Evolutionary conservation across 768 basidiomycete species (phyloP).

Genomic region (Harrya chromipes): DNA sequence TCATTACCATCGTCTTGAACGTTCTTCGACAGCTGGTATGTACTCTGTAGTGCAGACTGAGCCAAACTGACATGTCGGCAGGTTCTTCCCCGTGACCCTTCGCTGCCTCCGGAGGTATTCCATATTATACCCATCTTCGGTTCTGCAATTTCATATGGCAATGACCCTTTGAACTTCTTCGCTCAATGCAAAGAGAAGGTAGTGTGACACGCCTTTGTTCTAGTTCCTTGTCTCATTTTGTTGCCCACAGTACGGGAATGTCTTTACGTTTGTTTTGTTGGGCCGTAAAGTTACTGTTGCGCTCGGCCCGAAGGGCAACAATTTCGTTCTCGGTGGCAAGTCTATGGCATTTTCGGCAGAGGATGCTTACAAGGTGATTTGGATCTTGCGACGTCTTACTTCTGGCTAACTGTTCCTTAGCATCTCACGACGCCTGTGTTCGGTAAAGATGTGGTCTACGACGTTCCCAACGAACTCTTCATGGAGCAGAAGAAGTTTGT

Average conservation of each 20-base stretch:
- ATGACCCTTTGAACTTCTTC: slow-evolving; percentile 90
- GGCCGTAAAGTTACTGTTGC: slow-evolving; percentile 91
- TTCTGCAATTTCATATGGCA: slow-evolving; percentile 85
- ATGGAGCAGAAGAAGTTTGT: slow-evolving; percentile 99
- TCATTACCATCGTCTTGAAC: slow-evolving; percentile 69
- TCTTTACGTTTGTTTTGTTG: slow-evolving; percentile 94
- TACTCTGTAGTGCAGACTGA: not conserved
- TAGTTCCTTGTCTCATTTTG: not conserved
- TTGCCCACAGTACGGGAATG: slow-evolving; percentile 75
- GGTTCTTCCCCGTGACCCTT: slow-evolving; percentile 65
- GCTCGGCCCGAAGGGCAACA: slow-evolving; percentile 87
- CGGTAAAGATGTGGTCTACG: slow-evolving; percentile 97
- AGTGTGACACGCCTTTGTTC: slow-evolving; percentile 15
- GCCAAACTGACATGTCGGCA: slow-evolving; percentile 28
- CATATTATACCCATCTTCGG: slow-evolving; percentile 90
- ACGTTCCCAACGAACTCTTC: slow-evolving; percentile 91
- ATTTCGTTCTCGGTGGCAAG: slow-evolving; percentile 93
- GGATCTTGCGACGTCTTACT: not conserved
- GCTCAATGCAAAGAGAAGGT: slow-evolving; percentile 77
- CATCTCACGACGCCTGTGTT: slow-evolving; percentile 93
- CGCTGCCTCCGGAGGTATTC: slow-evolving; percentile 87
- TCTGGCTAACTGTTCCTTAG: slow-evolving; percentile 37
- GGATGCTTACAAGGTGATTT: slow-evolving; percentile 86
- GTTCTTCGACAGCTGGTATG: slow-evolving; percentile 76
- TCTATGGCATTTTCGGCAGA: slow-evolving; percentile 90